Base-by-base conservation (phyloP, 805 yeast species). In the Sugiyamaella smithiae region DNA sequence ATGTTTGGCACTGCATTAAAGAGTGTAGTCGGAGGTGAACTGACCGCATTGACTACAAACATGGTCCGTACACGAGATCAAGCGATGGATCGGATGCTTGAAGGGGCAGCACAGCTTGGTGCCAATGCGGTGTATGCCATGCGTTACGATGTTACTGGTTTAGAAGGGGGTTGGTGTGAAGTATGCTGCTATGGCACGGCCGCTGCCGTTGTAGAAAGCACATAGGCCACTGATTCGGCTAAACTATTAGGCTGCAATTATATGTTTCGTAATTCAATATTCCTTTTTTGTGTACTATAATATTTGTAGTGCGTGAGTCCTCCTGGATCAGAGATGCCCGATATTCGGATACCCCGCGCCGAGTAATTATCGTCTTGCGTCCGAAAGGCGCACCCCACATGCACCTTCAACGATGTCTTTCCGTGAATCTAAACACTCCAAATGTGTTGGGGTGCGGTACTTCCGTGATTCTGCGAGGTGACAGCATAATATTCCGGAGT, bases 181-280 rank as follows among this genome's bases (percentile, higher is more conserved):
- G 45, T 57, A 8, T 48, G 56, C 35, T 56, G 57, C 40, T 57
- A 56, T 32, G 60, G 57, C 23, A 56, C 60, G 2, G 60, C 60
- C 3, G 57, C 41, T 8, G 48, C 51, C 29, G 52, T 43, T 19
- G 43, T 31, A 4, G 42, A n/a, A n/a, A n/a, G n/a, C n/a, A n/a
- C n/a, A n/a, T n/a, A n/a, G n/a, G n/a, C n/a, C n/a, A n/a, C n/a
- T n/a, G n/a, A n/a, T n/a, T n/a, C n/a, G n/a, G n/a, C n/a, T n/a
- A n/a, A n/a, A n/a, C n/a, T n/a, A n/a, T n/a, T n/a, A n/a, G n/a
- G n/a, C n/a, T n/a, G n/a, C n/a, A n/a, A n/a, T n/a, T n/a, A n/a
- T n/a, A n/a, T n/a, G n/a, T n/a, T n/a, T n/a, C n/a, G n/a, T n/a
- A n/a, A n/a, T n/a, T n/a, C n/a, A n/a, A n/a, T n/a, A n/a, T n/a